Conservation (phyloP, 1,139 yeast species). For the Blastobotrys arbuscula region DNA sequence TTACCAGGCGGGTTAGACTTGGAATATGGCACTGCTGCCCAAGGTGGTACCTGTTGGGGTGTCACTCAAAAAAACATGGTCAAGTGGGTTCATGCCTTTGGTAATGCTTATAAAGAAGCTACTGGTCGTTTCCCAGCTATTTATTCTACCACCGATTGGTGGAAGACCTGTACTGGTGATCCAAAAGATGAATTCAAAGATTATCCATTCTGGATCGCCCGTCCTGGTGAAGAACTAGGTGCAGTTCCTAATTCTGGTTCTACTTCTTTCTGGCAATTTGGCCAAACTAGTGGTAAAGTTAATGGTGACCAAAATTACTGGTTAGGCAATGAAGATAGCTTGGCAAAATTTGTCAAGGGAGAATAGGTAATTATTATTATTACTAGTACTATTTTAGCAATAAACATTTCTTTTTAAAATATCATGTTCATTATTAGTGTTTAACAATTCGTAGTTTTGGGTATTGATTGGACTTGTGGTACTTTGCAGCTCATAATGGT, state of each 20-base stretch:
- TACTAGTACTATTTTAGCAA: no score
- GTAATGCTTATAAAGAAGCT: conserved; percentile 8
- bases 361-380: no score
- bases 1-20: conserved; percentile 13
- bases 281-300: conserved; percentile 7
- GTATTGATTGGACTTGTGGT: no score
- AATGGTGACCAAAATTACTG: conserved; percentile 13
- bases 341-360: conserved; percentile 11
- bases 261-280: conserved; percentile 11
- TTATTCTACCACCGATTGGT: conserved; percentile 13
- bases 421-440: no score
- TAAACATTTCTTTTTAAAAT: no score
- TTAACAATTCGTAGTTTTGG: no score
- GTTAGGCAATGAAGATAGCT: conserved; percentile 8
- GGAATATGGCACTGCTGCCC: conserved; percentile 5
- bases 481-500: no score
- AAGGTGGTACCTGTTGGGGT: conserved; percentile 9
- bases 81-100: conserved; percentile 9
- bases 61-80: conserved; percentile 3
- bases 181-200: conserved; percentile 4
- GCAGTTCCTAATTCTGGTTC: conserved; percentile 3
- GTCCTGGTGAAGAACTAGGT: conserved; percentile 5
- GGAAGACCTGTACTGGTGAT: conserved; percentile 11
- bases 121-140: conserved; percentile 11
- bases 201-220: conserved; percentile 13